Conservation (phyloP, 176 grass and related monocot species). For the Avena eriantha region DNA sequence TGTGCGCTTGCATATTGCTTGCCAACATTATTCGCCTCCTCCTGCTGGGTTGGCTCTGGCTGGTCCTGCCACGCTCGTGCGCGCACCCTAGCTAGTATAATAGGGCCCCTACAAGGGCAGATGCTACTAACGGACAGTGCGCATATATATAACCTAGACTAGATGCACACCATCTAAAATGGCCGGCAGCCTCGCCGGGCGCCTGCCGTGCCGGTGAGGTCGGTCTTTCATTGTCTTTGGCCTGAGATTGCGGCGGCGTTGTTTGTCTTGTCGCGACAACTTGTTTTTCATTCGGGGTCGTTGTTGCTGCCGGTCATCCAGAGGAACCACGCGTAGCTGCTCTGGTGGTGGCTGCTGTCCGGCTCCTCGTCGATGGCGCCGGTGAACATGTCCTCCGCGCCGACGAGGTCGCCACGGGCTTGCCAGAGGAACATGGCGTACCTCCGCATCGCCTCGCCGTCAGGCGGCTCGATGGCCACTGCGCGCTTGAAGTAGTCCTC, state of each 20-base stretch:
- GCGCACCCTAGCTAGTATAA: constrained; percentile 30
- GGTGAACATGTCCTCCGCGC: constrained; percentile 83
- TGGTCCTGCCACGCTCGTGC: constrained; percentile 13
- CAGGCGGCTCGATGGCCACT: constrained; percentile 60
- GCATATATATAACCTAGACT: constrained; percentile 3
- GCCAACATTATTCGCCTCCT: constrained; percentile 46
- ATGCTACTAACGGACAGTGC: constrained; percentile 33
- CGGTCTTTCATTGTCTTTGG: constrained; percentile 25
- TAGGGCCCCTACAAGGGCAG: constrained; percentile 40
- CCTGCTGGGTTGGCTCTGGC: constrained; percentile 11
- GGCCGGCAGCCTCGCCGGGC: constrained; percentile 48
- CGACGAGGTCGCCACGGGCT: constrained; percentile 51
- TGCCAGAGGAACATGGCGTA: constrained; percentile 91
- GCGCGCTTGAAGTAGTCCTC: constrained; percentile 80
- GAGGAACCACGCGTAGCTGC: constrained; percentile 74
- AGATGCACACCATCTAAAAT: constrained; percentile 41
- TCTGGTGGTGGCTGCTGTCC: constrained; percentile 57
- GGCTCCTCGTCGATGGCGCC: constrained; percentile 66
- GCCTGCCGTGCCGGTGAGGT: constrained; percentile 39
- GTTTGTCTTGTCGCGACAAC: not conserved
- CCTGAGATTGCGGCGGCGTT: not conserved
- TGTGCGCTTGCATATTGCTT: constrained; percentile 22
- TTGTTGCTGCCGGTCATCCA: constrained; percentile 62
- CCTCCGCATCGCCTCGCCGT: constrained; percentile 78
- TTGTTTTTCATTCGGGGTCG: constrained; percentile 29